Evolutionary conservation across 2,329 filamentous ascomycete genomes (phyloP), one percentile per base, ranked within the genome.

Genomic region (Magnaporthiopsis rhizophila): DNA sequence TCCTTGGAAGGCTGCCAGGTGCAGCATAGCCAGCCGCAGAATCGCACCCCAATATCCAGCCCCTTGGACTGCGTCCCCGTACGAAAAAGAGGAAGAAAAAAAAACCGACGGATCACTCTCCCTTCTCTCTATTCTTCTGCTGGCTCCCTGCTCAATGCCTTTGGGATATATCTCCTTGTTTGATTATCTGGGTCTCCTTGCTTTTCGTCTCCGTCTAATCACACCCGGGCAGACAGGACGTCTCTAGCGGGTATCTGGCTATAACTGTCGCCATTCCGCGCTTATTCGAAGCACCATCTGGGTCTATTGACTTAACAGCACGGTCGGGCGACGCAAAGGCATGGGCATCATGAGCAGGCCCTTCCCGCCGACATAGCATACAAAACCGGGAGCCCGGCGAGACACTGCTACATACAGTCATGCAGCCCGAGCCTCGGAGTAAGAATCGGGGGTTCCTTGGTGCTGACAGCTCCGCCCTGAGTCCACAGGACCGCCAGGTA

Each of bases 371-470:
- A n/a, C 8, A 21, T n/a, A n/a, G 45, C 45, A 53, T 6, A 21
- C 45, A n/a, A 6, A 53, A 15, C 45, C 18, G 45, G 21, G 45
- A n/a, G 45, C 21, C 38, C 9, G 45, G 45, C 45, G 18, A 58
- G 13, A 58, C 56, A 26, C 26, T 8, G 21, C 57, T 58, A 28
- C 21, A 15, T 30, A 15, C 21, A 1, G 32, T 67, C 65, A 72
- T 73, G 70, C 71, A 74, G 69, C 73, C 73, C 58, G 70, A 75
- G 65, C 72, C 72, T n/a, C 69, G 69, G 66, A 72, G 69, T 61
- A 74, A 73, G 61, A 83, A 83, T 66, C 79, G 81, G 65, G 81
- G 81, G 57, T 83, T 81, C 66, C 72, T 83, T 59, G 81, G 81
- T 66, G 74, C 75, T 56, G 79, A 83, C 69, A 82, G 79, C 72